Base-by-base conservation (phyloP, 768 basidiomycete species). In the Leucosporidium scottii region DNA sequence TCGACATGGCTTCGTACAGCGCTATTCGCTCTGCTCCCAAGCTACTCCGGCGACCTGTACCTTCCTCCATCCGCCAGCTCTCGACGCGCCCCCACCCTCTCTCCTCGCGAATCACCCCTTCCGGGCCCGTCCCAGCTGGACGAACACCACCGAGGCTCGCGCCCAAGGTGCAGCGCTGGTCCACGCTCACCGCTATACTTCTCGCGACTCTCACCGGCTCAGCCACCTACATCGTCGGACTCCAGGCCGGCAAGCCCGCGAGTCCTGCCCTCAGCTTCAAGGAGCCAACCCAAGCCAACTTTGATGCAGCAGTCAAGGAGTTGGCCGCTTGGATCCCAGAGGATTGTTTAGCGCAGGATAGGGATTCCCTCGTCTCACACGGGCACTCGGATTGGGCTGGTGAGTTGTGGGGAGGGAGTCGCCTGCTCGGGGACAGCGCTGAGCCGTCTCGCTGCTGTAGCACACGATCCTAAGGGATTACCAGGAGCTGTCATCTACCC, bases 401-500 rank as follows among this genome's bases (percentile, higher is more conserved):
- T 62, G 30, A 61, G 60, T n/a, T 21, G 36, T 10, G 27, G 12
- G 27, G 25, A 36, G 30, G 34, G 7, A 18, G 9, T n/a, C 13
- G n/a, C 5, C 27, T 17, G 27, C 18, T 4, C 0, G 2, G 7
- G n/a, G n/a, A 10, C 20, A 12, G n/a, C 25, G 44, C 36, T 59
- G 15, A 47, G n/a, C 6, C 23, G 13, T 1, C 12, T 20, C 5
- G 15, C 9, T 25, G 21, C 39, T 48, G 58, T 64, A 44, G 71
- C 67, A 0, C 75, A 74, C 49, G 68, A 73, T 21, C 75, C 74
- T 21, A 62, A 61, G 4, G 72, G 69, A 13, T 49, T 74, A 25
- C 75, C 75, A 8, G 75, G 74, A 17, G 74, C 69, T 0, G 67
- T 76, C 5, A 39, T 76, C 60, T 83, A 83, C 59, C 85, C 85